Conservation (phyloP, 2,329 filamentous ascomycete species). For the Botrytis pseudocinerea region DNA sequence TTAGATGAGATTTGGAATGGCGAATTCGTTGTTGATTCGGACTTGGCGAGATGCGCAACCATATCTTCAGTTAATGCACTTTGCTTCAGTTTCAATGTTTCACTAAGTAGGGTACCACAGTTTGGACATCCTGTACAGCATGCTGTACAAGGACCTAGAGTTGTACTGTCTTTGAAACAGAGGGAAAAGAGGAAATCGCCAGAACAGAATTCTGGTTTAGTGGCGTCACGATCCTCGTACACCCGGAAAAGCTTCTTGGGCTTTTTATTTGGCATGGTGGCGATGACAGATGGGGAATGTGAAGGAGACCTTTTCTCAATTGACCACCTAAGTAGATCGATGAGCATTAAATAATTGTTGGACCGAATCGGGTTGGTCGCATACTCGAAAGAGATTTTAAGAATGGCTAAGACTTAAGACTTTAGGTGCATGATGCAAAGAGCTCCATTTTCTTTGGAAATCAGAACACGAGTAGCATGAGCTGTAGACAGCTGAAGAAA, state of each 20-base stretch:
- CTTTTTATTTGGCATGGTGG: constrained; percentile 1
- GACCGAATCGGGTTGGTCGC: neutral
- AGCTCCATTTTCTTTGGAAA: neutral
- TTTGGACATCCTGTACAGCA: neutral
- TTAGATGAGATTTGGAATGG: neutral
- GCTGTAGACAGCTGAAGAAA: neutral
- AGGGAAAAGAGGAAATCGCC: neutral
- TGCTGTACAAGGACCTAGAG: neutral
- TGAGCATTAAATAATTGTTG: neutral
- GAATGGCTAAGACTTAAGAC: neutral
- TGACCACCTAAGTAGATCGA: neutral
- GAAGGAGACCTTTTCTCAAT: neutral
- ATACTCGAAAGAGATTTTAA: neutral
- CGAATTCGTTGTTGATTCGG: neutral
- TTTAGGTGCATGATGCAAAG: neutral
- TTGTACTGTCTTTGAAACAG: neutral
- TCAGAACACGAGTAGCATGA: neutral
- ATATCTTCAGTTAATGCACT: too few relatives aligned
- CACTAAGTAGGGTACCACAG: neutral
- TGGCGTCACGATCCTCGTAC: neutral
- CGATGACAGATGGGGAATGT: neutral
- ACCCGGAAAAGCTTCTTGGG: neutral
- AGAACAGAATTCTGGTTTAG: neutral
- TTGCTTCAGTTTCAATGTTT: neutral
- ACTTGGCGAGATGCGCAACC: neutral